Evolutionary conservation across 2,329 filamentous ascomycete genomes (phyloP).

Genomic region (Colletotrichum ledebouriae): DNA sequence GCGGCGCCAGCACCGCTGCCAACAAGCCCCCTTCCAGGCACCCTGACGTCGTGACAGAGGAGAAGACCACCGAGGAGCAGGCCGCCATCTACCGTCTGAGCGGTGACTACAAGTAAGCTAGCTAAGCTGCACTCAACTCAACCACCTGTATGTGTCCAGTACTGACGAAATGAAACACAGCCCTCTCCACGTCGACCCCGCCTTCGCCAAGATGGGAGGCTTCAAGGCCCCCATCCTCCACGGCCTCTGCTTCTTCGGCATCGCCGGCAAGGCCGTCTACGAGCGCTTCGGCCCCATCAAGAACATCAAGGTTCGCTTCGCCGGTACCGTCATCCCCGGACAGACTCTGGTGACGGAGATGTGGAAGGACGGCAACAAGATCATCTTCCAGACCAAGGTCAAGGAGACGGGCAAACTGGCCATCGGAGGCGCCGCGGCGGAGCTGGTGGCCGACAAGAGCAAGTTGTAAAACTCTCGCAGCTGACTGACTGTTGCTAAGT

Average conservation of each 20-base stretch:
- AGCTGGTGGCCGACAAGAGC: constrained; percentile 67
- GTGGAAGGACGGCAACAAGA: constrained; percentile 87
- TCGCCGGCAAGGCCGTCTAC: constrained; percentile 91
- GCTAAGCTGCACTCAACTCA: constrained; percentile 12
- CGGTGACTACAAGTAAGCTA: constrained; percentile 84
- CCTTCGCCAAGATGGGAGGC: constrained; percentile 93
- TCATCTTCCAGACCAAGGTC: constrained; percentile 89
- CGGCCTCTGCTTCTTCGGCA: constrained; percentile 95
- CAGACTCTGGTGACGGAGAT: constrained; percentile 94
- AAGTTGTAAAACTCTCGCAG: constrained; percentile 45
- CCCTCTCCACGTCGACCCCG: constrained; percentile 94
- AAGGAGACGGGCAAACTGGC: constrained; percentile 94
- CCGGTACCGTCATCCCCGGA: constrained; percentile 85
- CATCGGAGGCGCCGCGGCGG: constrained; percentile 84
- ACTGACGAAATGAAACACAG: constrained; percentile 48
- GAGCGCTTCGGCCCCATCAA: constrained; percentile 85
- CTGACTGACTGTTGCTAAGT: too few relatives aligned
- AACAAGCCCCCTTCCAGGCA: constrained; percentile 83
- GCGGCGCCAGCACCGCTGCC: constrained; percentile 82
- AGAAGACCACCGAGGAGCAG: constrained; percentile 89
- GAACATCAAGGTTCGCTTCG: constrained; percentile 94
- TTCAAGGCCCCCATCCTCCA: constrained; percentile 96
- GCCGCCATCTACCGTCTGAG: constrained; percentile 93
- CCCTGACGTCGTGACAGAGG: constrained; percentile 87
- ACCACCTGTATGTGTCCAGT: constrained; percentile 2